Conservation (phyloP, 352 stramenopile species). For the Bremia lactucae region DNA sequence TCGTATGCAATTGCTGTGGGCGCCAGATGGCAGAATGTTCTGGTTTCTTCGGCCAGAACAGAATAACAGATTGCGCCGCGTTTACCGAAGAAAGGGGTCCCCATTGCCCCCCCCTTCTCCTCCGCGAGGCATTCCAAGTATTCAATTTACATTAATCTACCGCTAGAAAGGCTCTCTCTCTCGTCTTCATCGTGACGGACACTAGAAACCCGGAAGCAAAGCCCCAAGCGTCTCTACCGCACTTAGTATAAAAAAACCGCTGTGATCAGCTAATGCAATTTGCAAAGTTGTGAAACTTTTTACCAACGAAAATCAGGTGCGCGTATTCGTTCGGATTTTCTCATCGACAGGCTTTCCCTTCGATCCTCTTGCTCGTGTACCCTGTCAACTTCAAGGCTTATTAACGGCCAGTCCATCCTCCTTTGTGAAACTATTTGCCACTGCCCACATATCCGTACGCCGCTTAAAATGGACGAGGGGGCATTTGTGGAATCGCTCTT, state of each 20-base stretch:
- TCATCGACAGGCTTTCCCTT: not conserved
- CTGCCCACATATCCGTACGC: no score
- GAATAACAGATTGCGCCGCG: not conserved
- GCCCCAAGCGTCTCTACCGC: no score
- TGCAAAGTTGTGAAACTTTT: not conserved
- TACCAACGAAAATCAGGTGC: constrained; percentile 15
- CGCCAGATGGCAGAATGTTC: constrained; percentile 5
- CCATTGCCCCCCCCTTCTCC: constrained; percentile 4
- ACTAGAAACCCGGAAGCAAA: no score
- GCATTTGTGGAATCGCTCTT: constrained; percentile 67
- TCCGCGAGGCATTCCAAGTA: no score
- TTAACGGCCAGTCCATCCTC: constrained; percentile 5
- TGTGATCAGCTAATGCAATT: not conserved
- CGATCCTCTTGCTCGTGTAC: constrained; percentile 1
- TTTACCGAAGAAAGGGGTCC: no score
- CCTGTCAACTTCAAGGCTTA: constrained; percentile 18
- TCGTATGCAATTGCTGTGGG: constrained; percentile 2
- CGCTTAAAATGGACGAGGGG: constrained; percentile 62
- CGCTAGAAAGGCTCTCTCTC: no score
- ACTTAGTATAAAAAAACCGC: not conserved
- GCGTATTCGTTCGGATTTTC: constrained; percentile 7
- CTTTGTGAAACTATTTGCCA: no score
- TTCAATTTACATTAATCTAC: no score
- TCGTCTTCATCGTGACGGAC: not conserved
- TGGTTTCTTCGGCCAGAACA: constrained; percentile 3